Evolutionary conservation across 2,329 filamentous ascomycete genomes (phyloP).

Genomic region (Phoma herbarum): DNA sequence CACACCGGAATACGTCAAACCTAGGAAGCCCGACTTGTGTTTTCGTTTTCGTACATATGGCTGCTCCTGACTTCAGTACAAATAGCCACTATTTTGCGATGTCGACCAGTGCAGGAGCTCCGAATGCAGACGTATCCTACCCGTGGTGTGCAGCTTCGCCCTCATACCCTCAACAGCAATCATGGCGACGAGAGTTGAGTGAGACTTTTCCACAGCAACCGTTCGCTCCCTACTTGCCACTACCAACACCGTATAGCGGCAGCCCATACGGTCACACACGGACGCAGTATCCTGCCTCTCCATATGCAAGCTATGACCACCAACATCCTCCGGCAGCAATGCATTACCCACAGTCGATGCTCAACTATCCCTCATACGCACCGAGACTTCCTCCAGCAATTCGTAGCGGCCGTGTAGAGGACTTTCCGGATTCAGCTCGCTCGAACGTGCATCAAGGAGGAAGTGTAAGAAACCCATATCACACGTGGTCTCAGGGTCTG

Average conservation of each 20-base stretch:
- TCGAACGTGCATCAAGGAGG: slow-evolving; percentile 18
- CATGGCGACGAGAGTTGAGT: slow-evolving; percentile 23
- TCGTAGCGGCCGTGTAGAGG: slow-evolving; percentile 21
- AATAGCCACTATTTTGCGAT: slow-evolving; percentile 27
- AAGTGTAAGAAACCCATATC: slow-evolving; percentile 14
- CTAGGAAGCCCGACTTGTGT: neutral
- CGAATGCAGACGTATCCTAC: slow-evolving; percentile 31
- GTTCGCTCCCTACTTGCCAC: slow-evolving; percentile 23
- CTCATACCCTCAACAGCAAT: slow-evolving; percentile 28
- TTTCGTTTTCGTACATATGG: slow-evolving; percentile 30
- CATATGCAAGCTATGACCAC: slow-evolving; percentile 16
- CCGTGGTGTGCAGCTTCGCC: slow-evolving; percentile 29
- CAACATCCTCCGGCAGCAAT: slow-evolving; percentile 16
- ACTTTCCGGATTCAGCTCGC: slow-evolving; percentile 14
- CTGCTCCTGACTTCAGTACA: slow-evolving; percentile 36
- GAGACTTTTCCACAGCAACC: slow-evolving; percentile 18
- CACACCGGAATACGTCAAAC: slow-evolving; percentile 10
- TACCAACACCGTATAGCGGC: slow-evolving; percentile 18
- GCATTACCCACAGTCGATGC: slow-evolving; percentile 23
- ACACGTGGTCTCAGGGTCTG: slow-evolving; percentile 8
- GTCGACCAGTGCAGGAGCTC: slow-evolving; percentile 28
- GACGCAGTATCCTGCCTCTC: slow-evolving; percentile 2
- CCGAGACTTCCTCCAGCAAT: slow-evolving; percentile 33
- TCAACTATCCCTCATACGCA: slow-evolving; percentile 16
- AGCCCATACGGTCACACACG: neutral